Base-by-base conservation (phyloP, 345 rosid genomes). In the Arabis alpina region DNA sequence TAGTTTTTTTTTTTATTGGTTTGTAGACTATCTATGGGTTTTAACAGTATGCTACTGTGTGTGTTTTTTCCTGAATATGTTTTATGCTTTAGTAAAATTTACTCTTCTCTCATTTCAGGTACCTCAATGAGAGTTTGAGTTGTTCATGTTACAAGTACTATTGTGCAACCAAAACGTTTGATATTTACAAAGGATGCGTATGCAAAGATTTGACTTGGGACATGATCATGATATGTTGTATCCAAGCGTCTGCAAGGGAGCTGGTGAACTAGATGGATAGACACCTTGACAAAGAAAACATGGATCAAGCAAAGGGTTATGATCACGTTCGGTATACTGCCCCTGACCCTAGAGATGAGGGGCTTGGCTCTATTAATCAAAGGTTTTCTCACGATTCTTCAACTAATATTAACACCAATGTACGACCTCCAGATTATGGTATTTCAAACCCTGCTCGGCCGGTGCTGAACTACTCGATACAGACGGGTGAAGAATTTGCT, bases 401-500 rank as follows among this genome's bases (percentile, higher is more conserved):
- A 10, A 64, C 66, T 57, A 70, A 36, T 64, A 19, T 50, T 48
- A 64, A 54, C 61, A 25, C 55, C 9, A 56, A 50, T 36, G 71
- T 70, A 63, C 71, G 79, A 28, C 79, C 79, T 49, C 79, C 79
- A 56, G 79, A 76, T 50, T 76, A 70, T 70, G 62, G 28, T 70
- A 27, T 57, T 49, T 8, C 66, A 8, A 24, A 71, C 61, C 75
- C 71, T 69, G 48, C 75, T 70, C 75, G 75, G 40, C 79, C 79
- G 15, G 79, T 76, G 52, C 70, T 52, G 3, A 76, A 76, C 70
- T 76, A 70, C 79, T 76, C 79, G 14, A 76, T 76, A 48, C 79
- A 76, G 67, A 76, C 79, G 1, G 79, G 79, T 64, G 79, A 76
- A 76, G 79, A 76, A 43, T 76, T 76, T 70, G 75, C 75, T 47